Evolutionary conservation across 2,329 filamentous ascomycete genomes (phyloP), one percentile per base, ranked within the genome.

Genomic region (Epichloe gansuensis): DNA sequence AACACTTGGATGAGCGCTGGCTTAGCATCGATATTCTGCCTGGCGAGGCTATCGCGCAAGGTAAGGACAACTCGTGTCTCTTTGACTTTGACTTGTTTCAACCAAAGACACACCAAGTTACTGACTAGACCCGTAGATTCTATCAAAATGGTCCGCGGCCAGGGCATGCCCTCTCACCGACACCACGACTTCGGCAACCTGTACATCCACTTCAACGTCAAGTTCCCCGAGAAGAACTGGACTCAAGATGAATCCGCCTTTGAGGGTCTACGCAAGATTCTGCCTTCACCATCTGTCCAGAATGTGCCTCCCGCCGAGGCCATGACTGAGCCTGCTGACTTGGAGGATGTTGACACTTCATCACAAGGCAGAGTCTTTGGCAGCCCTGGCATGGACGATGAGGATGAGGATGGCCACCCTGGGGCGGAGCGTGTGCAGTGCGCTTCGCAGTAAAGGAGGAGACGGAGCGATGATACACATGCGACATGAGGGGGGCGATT

Each of bases 1-100:
- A 98, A 77, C 93, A 98, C 69, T 83, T 98, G 46, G 93, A 98
- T 66, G 93, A 98, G 45, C 82, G 93, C 68, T 98, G 93, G 93
- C 75, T 98, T 68, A 90, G 85, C 53, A 85, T 98, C 50, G 89
- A 93, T 53, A 94, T 98, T 60, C 77, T 87, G 53, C 89, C 93
- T 15, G 94, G 93, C 66, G 93, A 98, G 74, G 89, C 93, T 57
- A 95, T 98, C 65, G 82, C 85, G 64, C 89, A 87, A 71, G 86
- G 89, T 94, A 84, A 71, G 84, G 25, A 39, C 9, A 35, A 3
- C 3, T 21, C 13, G 2, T 38, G 15, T 21, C 21, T 9, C 2
- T 21, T 35, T 31, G 31, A 11, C 4, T 12, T 15, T 31, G 31
- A 11, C 5, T 12, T 15, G 35, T 15, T 15, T 17, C 15, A 25